Evolutionary conservation across 1,284 basidiomycete genomes (phyloP), one percentile per base, ranked within the genome.

Genomic region (Golubevia sp.): DNA sequence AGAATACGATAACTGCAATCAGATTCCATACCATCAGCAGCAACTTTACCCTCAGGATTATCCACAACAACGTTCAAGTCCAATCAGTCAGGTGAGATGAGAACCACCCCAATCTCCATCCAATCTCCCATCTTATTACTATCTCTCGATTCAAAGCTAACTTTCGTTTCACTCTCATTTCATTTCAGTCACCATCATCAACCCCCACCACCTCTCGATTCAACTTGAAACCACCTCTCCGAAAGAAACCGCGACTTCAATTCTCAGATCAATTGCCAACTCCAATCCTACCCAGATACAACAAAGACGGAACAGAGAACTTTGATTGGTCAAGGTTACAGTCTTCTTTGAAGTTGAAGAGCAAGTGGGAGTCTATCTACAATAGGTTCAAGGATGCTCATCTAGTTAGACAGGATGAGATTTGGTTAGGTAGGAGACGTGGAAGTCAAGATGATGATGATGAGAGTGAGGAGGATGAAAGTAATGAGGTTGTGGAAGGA

Each of bases 351-450:
- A 70, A 76, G 1, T 76, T 82, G 48, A 76, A 79, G 23, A 59
- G 52, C 54, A 74, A 74, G 27, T 82, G 79, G 79, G 77, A 82
- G 38, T 62, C 64, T 53, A 82, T 82, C 49, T 77, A 71, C 51
- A 73, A 76, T 24, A 68, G 71, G 13, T 82, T 78, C 68, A 71
- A 74, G 21, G 72, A 78, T 51, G 77, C 79, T 5, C 79, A 82
- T 27, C 26, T 82, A 23, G 64, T 74, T 24, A 68, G 73, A 21
- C 77, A 82, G 58, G 77, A 79, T 58, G 79, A 82, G 62, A 75
- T 82, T n/a, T 71, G 76, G 48, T 18, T 44, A 13, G 38, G 38
- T 44, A 44, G 38, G 38, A 44, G 38, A 44, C 11, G 38, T 13
- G 38, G 38, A 13, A 18, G 18, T 18, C 11, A 18, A 13, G 11